Base-by-base conservation (phyloP, 805 yeast genomes). In the Pichia manshurica region DNA sequence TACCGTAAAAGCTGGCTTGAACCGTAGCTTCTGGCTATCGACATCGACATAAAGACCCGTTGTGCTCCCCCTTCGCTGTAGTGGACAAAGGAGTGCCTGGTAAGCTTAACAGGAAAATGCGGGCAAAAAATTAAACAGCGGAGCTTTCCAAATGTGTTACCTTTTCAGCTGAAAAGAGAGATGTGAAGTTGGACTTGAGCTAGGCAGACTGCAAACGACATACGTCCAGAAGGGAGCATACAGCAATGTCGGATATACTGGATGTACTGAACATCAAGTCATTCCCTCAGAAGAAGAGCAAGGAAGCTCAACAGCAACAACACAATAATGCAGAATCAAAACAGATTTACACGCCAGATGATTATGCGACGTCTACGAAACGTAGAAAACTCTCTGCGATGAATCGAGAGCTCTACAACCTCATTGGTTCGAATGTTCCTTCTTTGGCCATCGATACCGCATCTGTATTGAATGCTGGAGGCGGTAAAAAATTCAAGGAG, bases 341-440 rank as follows among this genome's bases (percentile, higher is more conserved):
- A 29, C 55, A 48, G 29, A 44, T 40, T 20, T 56, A 59, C 44
- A 56, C 59, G 13, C 48, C 59, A 9, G 53, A 63, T 1, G 60
- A 57, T 21, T 53, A 45, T 46, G 56, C 56, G 5, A 48, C 56
- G 12, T 38, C 39, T 17, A 48, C 48, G 50, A 67, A 69, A 52
- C 66, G 63, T 56, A 67, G 65, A 47, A 69, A 65, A 46, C 53
- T 57, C 28, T 67, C 66, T 2, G 96, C 96, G 22, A 84, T 91
- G 79, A 90, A 87, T 53, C 76, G 98, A 56, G 99, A 93, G 63
- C 70, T 93, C 46, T 90, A 84, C 65, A 85, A 84, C 54, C 73
- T 95, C 45, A 70, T 93, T 36, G 99, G 99, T 5, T 90, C 93
- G 35, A 88, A 88, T 63, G 81, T 95, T 2, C 96, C 99, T 1